Conservation (phyloP, 345 rosid species). For the Eucalyptus regnans region DNA sequence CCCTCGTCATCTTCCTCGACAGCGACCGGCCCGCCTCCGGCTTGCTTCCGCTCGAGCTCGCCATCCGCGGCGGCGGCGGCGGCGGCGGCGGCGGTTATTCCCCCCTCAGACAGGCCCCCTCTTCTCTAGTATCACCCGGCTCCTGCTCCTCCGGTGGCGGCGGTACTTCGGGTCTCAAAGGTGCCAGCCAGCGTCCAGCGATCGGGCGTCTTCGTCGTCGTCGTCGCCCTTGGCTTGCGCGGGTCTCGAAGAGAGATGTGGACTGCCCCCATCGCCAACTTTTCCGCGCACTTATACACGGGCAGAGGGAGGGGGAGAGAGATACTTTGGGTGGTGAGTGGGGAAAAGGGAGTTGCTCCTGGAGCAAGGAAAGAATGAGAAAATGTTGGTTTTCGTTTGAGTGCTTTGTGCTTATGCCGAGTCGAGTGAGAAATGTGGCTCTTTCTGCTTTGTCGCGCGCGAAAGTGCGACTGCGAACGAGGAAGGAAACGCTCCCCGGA, state of each 20-base stretch:
- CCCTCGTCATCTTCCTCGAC: constrained; percentile 43
- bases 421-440: background rate
- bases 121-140: background rate
- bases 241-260: background rate
- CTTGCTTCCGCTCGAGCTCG: constrained; percentile 74
- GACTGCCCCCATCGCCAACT: background rate
- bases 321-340: constrained; percentile 58
- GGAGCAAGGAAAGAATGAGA: constrained; percentile 47
- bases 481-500: background rate
- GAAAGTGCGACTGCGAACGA: background rate
- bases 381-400: background rate
- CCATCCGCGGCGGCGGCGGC: constrained; percentile 17
- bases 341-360: constrained; percentile 49
- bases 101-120: background rate
- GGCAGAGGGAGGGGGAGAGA: background rate
- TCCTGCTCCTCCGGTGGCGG: background rate
- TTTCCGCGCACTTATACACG: background rate
- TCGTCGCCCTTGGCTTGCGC: background rate
- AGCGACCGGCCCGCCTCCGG: constrained; percentile 16
- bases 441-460: background rate
- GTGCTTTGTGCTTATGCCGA: no score
- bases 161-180: background rate
- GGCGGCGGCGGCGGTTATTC: background rate
- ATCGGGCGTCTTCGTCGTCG: background rate
- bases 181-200: background rate